Conservation (phyloP, 176 grass and related monocot species). For the Dendrocalamus sinicus region DNA sequence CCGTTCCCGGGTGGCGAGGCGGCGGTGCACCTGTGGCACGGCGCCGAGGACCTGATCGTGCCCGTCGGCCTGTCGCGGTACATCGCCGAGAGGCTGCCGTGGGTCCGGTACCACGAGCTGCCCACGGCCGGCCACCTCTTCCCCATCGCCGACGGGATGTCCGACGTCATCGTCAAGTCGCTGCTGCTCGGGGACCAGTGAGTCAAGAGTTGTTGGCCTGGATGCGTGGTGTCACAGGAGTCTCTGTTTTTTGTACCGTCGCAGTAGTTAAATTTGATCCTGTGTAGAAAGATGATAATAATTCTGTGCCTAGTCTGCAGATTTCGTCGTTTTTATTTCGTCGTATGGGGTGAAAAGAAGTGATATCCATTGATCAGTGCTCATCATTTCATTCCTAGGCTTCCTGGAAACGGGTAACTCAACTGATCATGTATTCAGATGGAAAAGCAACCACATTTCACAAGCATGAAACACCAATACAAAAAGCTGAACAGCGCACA, state of each 20-base stretch:
- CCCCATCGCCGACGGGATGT: slow-evolving; percentile 60
- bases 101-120: slow-evolving; percentile 84
- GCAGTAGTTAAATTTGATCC: not conserved
- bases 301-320: not conserved
- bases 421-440: not conserved
- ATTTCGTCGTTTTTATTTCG: not conserved
- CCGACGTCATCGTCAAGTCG: slow-evolving; percentile 62
- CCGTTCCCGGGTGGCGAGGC: slow-evolving; percentile 75
- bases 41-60: slow-evolving; percentile 71
- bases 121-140: slow-evolving; percentile 75
- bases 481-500: too few relatives aligned
- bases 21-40: slow-evolving; percentile 84
- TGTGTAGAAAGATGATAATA: not conserved
- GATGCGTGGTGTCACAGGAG: not conserved
- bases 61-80: slow-evolving; percentile 64
- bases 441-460: not conserved
- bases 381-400: not conserved
- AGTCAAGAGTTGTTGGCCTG: not conserved
- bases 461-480: too few relatives aligned
- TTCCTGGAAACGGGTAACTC: not conserved
- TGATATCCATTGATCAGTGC: not conserved
- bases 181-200: slow-evolving; percentile 54
- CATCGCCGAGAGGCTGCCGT: slow-evolving; percentile 64
- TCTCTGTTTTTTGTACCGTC: not conserved
- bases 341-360: not conserved